Conservation (phyloP, 176 grass and related monocot genomes). For the Rhynchospora pubera region DNA sequence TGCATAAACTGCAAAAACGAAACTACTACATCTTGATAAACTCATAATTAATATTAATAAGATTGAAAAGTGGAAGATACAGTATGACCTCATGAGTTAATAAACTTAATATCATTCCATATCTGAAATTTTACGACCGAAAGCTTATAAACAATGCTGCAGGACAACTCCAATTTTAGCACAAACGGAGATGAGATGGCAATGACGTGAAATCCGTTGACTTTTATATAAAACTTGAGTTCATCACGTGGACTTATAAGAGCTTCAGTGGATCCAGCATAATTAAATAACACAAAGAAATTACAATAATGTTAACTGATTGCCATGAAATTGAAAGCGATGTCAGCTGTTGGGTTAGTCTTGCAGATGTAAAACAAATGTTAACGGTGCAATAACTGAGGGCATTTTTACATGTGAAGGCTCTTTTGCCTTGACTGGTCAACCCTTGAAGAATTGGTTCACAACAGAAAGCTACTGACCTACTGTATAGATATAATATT, state of each 20-base stretch:
- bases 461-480: too few relatives aligned
- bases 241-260: slow-evolving; percentile 2
- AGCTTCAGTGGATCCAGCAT: neutral
- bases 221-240: neutral
- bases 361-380: neutral
- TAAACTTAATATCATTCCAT: neutral
- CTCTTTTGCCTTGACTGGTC: neutral
- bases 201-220: neutral
- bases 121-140: neutral
- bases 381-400: neutral
- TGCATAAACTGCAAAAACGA: neutral
- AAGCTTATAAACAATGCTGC: neutral
- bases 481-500: neutral
- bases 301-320: neutral
- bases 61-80: neutral
- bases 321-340: neutral
- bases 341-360: neutral
- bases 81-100: neutral
- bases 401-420: neutral
- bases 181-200: neutral
- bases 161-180: neutral
- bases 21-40: neutral
- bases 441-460: neutral
- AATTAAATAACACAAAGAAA: neutral
- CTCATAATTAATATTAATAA: too few relatives aligned